Percentiles rank a stretch among this genome's conserved stretches.
phyloP scores from a whole-genome alignment of 2,329 filamentous ascomycete genomes.

The Gaeumannomyces tritici region DNA sequence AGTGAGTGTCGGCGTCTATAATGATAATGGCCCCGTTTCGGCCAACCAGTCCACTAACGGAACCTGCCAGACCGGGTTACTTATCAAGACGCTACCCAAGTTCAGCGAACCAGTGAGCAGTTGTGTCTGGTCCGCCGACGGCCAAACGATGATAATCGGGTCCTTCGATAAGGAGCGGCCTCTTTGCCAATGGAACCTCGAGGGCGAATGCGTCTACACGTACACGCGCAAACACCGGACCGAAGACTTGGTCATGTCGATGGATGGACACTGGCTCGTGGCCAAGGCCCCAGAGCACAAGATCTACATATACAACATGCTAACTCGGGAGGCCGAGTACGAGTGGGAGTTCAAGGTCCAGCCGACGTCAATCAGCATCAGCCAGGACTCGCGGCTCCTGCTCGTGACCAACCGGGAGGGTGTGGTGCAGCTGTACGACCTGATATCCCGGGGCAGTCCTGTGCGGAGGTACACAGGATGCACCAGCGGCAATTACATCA shows the following conservation, averaged over 20 bases:
- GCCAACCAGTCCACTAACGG: neutral
- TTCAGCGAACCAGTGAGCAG: constrained; percentile 81
- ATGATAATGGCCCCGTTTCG: neutral
- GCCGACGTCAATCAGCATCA: constrained; percentile 73
- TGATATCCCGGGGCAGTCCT: constrained; percentile 56
- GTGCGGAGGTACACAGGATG: constrained; percentile 69
- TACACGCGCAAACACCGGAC: constrained; percentile 67
- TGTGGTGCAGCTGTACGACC: constrained; percentile 69
- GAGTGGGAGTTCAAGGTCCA: constrained; percentile 60
- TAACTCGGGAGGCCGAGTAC: constrained; percentile 65
- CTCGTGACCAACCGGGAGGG: constrained; percentile 75
- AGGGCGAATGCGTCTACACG: constrained; percentile 50
- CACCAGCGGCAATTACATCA: constrained; percentile 65
- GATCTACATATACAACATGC: constrained; percentile 67
- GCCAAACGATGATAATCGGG: constrained; percentile 68
- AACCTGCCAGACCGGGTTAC: constrained; percentile 44
- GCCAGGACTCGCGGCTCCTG: constrained; percentile 68
- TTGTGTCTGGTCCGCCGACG: constrained; percentile 81
- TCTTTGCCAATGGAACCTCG: constrained; percentile 61
- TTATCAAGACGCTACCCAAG: constrained; percentile 54
- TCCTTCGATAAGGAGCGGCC: constrained; percentile 59
- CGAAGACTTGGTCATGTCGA: constrained; percentile 75
- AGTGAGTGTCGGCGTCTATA: constrained; percentile 33
- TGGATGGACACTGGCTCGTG: constrained; percentile 70
- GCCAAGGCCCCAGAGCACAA: constrained; percentile 62